A percentile compares a stretch with the other conserved stretches of the same genome.
Conservation (phyloP, 129 eudicot species). For the Centella asiatica region DNA sequence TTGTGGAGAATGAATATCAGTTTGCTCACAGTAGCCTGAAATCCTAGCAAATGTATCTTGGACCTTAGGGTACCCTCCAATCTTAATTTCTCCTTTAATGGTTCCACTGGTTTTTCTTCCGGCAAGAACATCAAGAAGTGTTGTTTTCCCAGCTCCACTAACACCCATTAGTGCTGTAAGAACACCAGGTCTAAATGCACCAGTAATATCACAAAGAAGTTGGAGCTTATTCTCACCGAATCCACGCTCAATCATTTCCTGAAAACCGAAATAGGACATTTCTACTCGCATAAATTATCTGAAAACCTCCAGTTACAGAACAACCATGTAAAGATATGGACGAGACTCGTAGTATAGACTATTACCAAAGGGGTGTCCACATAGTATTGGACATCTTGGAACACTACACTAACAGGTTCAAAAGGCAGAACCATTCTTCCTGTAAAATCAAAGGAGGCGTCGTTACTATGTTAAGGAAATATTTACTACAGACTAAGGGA, state of each 20-base stretch:
- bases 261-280: slow-evolving; percentile 7
- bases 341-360: not conserved
- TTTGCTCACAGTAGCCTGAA: slow-evolving; percentile 87
- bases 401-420: slow-evolving; percentile 49
- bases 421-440: slow-evolving; percentile 66
- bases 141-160: slow-evolving; percentile 92
- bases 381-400: slow-evolving; percentile 66
- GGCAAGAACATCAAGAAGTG: slow-evolving; percentile 84
- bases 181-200: slow-evolving; percentile 72
- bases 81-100: slow-evolving; percentile 52
- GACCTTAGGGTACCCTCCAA: slow-evolving; percentile 68
- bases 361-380: slow-evolving; percentile 66
- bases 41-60: slow-evolving; percentile 71
- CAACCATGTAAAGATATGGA: not conserved
- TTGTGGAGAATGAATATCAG: slow-evolving; percentile 75
- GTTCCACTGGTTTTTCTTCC: slow-evolving; percentile 75
- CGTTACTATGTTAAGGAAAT: not conserved
- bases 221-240: slow-evolving; percentile 47
- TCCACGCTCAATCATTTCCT: slow-evolving; percentile 70
- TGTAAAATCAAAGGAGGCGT: slow-evolving; percentile 25
- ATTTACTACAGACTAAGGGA: not conserved
- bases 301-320: not conserved
- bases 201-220: slow-evolving; percentile 59
- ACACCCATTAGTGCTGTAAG: slow-evolving; percentile 88
- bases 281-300: not conserved